Evolutionary conservation across 768 basidiomycete species (phyloP).

Genomic region (Naganishia friedmannii): DNA sequence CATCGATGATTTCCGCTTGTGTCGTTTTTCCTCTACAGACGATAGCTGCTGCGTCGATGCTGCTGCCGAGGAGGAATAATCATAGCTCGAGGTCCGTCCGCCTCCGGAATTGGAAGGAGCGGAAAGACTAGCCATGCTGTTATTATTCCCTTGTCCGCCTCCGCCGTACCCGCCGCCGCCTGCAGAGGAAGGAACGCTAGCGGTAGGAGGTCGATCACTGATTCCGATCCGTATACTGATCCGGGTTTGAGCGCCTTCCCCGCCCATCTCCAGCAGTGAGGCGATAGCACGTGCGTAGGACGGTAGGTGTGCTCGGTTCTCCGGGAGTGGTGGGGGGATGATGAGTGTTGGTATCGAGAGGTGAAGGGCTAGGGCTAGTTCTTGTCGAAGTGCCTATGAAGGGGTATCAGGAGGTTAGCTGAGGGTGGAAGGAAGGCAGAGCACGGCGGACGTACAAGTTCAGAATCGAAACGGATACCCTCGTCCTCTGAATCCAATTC

Average conservation of each 20-base stretch:
- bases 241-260: conserved; percentile 62
- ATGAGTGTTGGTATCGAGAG: conserved; percentile 80
- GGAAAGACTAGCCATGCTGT: conserved; percentile 17
- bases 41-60: neutral
- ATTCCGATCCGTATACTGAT: conserved; percentile 68
- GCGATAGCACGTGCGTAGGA: conserved; percentile 90
- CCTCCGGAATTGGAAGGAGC: neutral
- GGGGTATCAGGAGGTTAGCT: neutral
- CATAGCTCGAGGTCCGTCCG: conserved; percentile 3
- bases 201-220: conserved; percentile 52
- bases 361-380: conserved; percentile 87
- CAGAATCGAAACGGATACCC: conserved; percentile 91
- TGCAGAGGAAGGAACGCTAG: neutral
- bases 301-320: conserved; percentile 66
- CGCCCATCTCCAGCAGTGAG: conserved; percentile 64
- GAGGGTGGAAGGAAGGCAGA: neutral
- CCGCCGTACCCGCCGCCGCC: neutral
- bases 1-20: conserved; percentile 44
- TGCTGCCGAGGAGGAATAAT: neutral
- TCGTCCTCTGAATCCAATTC: conserved; percentile 89
- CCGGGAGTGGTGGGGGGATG: conserved; percentile 78
- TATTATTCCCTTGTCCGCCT: neutral
- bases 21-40: conserved; percentile 33
- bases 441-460: conserved; percentile 65
- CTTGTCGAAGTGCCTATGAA: conserved; percentile 88